Evolutionary conservation across 805 yeast genomes (phyloP), one percentile per base, ranked within the genome.

Genomic region (Zygosaccharomyces kombuchaensis): DNA sequence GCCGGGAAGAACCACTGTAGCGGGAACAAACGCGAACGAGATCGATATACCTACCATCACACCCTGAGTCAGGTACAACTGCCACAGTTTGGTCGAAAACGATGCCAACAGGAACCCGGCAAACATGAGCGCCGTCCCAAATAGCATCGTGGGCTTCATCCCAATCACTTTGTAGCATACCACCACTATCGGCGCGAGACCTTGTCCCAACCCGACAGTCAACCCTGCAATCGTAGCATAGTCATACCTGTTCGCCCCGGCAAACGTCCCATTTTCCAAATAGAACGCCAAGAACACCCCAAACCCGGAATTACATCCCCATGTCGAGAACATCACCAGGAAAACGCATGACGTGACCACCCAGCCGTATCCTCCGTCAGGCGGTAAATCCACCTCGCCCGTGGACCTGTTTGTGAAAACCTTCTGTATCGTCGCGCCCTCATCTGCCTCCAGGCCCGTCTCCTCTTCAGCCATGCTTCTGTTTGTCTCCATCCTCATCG

Each of bases 361-460:
- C 84, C 87, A 81, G 1, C 85, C 87, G 46, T 77, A 74, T 2
- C 88, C 88, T 36, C 80, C 82, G 60, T 84, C 90, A 1, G 82
- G 81, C 0, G 75, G 75, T 13, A 66, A 53, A 25, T 66, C 68
- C 2, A 68, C 30, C 12, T 55, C 53, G 13, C 72, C 71, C 0
- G 68, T 67, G 0, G 65, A 48, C 31, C 51, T 54, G 43, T 68
- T 67, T 8, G 72, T 69, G 46, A 61, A 69, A 5, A 68, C 69
- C 46, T 57, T 65, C 31, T 57, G 50, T 12, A 60, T 36, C 2
- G 57, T 53, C 9, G 41, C 52, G 3, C 37, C 40, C 10, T 48
- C 52, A 21, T 44, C 47, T 4, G 12, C 43, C 21, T 23, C 29
- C 13, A 34, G 41, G n/a, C 23, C 38, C n/a, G 13, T n/a, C 3